Base-by-base conservation (phyloP, 2,329 filamentous ascomycete genomes). In the Beauveria varroae region DNA sequence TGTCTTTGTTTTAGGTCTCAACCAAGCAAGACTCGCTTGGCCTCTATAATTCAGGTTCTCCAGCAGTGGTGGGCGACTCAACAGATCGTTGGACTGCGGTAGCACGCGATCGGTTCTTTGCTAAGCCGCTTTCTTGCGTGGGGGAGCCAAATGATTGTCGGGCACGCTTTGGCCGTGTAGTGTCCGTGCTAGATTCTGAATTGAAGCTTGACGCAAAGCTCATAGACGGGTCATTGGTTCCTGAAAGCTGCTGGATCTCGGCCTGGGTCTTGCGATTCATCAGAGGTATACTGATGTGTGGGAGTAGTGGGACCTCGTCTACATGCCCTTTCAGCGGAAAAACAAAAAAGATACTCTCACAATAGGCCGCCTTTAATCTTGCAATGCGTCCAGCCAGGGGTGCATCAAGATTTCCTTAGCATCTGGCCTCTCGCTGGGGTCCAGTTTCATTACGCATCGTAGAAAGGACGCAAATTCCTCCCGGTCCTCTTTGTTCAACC, bases 391-490 rank as follows among this genome's bases (percentile, higher is more conserved):
- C n/a, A 66, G 44, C 65, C 63, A 67, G 10, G 65, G 62, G 28
- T 65, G 60, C 12, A 57, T 49, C 10, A 66, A 47, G 4, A 66
- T 50, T n/a, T 57, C 41, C 44, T 57, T 34, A 5, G 50, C 24
- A 2, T 53, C 26, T 1, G 60, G 62, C 12, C 66, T 62, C 22
- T 66, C 50, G 3, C 49, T 34, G 5, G 66, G 66, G 18, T 64
- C 57, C 2, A 67, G 54, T 47, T 58, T 64, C 66, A 67, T 67
- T 9, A 67, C 26, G 2, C 30, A 26, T 10, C 56, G 20, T 7
- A 67, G 40, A 34, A 66, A 67, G 7, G 62, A 62, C 0, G 28
- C 57, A 41, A 67, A 64, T 9, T 65, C 61, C 24, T 65, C 63
- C 20, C 61, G 54, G 1, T 9, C 18, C 37, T 62, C 50, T n/a